These are phyloP conservation scores for Bipolaris oryzae DNA, from an alignment of 2,329 filamentous ascomycete species.

Conservation along the genomic window DNA sequence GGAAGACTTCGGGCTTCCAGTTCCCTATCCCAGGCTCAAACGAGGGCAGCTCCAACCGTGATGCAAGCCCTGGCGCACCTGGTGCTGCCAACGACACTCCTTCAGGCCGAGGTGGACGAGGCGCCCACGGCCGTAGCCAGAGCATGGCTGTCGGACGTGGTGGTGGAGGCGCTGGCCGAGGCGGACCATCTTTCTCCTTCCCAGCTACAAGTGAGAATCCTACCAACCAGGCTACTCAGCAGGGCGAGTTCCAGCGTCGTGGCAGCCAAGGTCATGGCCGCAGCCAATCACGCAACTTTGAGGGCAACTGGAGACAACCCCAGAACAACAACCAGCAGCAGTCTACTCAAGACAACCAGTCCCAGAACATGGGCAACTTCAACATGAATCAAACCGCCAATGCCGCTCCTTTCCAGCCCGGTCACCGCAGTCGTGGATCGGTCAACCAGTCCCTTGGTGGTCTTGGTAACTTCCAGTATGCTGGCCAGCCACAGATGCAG, in stretches of 20 bases:
- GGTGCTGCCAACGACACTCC: slow-evolving; percentile 38
- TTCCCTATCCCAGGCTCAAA: slow-evolving; percentile 78
- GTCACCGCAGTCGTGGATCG: slow-evolving; percentile 84
- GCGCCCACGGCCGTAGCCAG: slow-evolving; percentile 78
- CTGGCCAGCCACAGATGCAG: slow-evolving; percentile 77
- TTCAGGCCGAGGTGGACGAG: slow-evolving; percentile 50
- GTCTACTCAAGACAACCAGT: slow-evolving; percentile 55
- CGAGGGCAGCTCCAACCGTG: slow-evolving; percentile 61
- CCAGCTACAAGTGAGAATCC: slow-evolving; percentile 58
- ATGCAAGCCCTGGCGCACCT: slow-evolving; percentile 61
- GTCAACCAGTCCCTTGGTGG: slow-evolving; percentile 82
- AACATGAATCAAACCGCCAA: slow-evolving; percentile 73
- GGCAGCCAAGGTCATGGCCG: slow-evolving; percentile 80
- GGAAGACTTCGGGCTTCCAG: slow-evolving; percentile 91
- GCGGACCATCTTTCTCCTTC: slow-evolving; percentile 76
- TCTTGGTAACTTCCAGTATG: slow-evolving; percentile 88
- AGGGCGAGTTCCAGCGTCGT: slow-evolving; percentile 73
- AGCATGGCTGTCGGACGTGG: slow-evolving; percentile 82
- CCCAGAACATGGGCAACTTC: slow-evolving; percentile 64
- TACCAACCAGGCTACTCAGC: slow-evolving; percentile 52
- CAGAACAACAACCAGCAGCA: slow-evolving; percentile 55
- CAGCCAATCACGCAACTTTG: slow-evolving; percentile 89
- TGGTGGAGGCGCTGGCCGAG: slow-evolving; percentile 64
- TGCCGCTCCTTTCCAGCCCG: slow-evolving; percentile 82
- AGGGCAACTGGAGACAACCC: slow-evolving; percentile 96